A percentile compares a stretch with the other conserved stretches of the same genome.
These are phyloP conservation scores for Lodderomyces elongisporus DNA, from an alignment of 1,139 yeast species.

Conservation along the genomic window DNA sequence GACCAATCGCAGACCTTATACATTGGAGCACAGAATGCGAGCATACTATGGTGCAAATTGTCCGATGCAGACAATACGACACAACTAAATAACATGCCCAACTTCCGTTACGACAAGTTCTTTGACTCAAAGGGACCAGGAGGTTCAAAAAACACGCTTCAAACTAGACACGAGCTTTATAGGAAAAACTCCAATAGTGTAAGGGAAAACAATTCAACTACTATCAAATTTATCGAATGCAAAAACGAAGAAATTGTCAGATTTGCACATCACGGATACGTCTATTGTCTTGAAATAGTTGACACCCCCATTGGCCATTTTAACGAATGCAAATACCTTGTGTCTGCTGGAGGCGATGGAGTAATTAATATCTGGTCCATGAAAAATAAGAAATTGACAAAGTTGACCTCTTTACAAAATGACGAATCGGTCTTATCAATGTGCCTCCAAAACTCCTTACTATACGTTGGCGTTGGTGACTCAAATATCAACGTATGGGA, in stretches of 20 bases:
- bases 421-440: constrained; percentile 69
- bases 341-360: constrained; percentile 88
- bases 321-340: constrained; percentile 14
- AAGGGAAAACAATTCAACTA: constrained; percentile 3
- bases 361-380: constrained; percentile 68
- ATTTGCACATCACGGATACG: constrained; percentile 90
- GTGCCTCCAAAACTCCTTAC: constrained; percentile 54
- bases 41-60: constrained; percentile 65
- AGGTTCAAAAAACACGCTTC: constrained; percentile 43
- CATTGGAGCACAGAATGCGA: constrained; percentile 90
- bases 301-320: constrained; percentile 14
- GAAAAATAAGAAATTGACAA: constrained; percentile 10
- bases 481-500: constrained; percentile 83
- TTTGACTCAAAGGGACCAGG: constrained; percentile 91
- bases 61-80: constrained; percentile 9
- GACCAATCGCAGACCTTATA: constrained; percentile 57
- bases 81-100: constrained; percentile 53
- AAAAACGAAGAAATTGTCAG: constrained; percentile 59
- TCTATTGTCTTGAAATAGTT: constrained; percentile 60
- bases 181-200: constrained; percentile 14
- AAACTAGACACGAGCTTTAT: constrained; percentile 26
- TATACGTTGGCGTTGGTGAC: constrained; percentile 74
- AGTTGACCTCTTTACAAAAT: constrained; percentile 49
- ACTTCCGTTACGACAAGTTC: constrained; percentile 75
- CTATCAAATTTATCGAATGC: constrained; percentile 52